Conservation (phyloP, 768 basidiomycete genomes). For the Psilocybe subaeruginosa region DNA sequence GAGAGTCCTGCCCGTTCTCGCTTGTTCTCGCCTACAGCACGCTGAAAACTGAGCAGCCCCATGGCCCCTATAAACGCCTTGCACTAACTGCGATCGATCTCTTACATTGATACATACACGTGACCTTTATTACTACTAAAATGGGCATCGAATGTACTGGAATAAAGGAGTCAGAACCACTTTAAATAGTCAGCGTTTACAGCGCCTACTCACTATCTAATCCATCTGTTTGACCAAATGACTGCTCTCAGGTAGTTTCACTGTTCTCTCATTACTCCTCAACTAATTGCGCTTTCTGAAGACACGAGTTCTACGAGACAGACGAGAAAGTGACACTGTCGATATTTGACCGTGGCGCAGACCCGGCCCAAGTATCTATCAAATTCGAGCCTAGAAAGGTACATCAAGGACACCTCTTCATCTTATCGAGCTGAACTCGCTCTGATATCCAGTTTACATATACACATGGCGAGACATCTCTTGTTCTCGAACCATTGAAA, state of each 20-base stretch:
- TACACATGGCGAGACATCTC: conserved; percentile 67
- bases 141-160: conserved; percentile 38
- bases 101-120: conserved; percentile 14
- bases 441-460: conserved; percentile 51
- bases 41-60: no score
- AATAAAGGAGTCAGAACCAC: conserved; percentile 21
- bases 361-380: conserved; percentile 64
- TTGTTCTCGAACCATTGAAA: conserved; percentile 79
- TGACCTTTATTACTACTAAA: conserved; percentile 17
- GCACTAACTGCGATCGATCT: background rate
- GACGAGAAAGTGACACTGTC: conserved; percentile 75
- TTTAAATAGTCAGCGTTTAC: background rate
- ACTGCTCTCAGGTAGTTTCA: conserved; percentile 36
- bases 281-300: conserved; percentile 25
- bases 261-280: background rate
- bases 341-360: conserved; percentile 78
- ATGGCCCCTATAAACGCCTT: background rate
- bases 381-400: conserved; percentile 70
- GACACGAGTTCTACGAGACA: conserved; percentile 89
- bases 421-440: conserved; percentile 10
- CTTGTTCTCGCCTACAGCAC: no score
- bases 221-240: conserved; percentile 24
- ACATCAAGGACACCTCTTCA: conserved; percentile 10
- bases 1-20: no score
- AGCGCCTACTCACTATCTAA: background rate